Percentiles rank a stretch among this genome's conserved stretches.
phyloP scores from a whole-genome alignment of 208 protist species.

The Angomonas ambiguus region DNA sequence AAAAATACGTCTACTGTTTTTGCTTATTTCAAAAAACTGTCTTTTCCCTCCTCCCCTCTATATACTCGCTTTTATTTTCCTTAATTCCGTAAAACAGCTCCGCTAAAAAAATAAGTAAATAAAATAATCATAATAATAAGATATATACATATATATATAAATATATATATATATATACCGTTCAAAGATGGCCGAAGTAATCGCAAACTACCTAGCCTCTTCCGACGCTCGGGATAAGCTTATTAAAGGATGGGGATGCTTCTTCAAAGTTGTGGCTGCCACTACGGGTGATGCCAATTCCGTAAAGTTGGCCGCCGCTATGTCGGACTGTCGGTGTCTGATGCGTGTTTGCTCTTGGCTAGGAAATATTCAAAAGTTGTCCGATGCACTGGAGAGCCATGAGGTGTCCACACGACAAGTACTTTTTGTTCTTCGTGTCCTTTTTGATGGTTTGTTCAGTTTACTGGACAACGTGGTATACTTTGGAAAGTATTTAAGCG shows the following conservation, averaged over 20 bases:
- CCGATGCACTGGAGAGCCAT: constrained; percentile 41
- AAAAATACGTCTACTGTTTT: no score
- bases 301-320: constrained; percentile 41
- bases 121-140: neutral
- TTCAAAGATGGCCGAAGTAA: constrained; percentile 24
- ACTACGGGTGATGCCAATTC: constrained; percentile 30
- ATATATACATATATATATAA: no score
- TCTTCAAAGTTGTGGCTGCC: constrained; percentile 60
- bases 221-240: constrained; percentile 79
- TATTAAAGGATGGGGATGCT: constrained; percentile 62
- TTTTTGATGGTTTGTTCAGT: constrained; percentile 76
- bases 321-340: constrained; percentile 62
- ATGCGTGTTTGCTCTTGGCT: constrained; percentile 71
- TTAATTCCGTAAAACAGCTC: no score
- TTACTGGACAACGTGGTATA: constrained; percentile 78
- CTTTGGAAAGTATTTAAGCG: constrained; percentile 39
- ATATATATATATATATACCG: no score
- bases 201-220: constrained; percentile 42
- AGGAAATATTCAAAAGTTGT: constrained; percentile 59
- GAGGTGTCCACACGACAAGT: constrained; percentile 41
- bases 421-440: constrained; percentile 53
- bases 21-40: no score
- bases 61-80: no score
- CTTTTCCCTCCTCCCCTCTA: no score
- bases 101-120: constrained; percentile 2